phyloP scores from a whole-genome alignment of 305 asterid genomes.

The Withania somnifera region DNA sequence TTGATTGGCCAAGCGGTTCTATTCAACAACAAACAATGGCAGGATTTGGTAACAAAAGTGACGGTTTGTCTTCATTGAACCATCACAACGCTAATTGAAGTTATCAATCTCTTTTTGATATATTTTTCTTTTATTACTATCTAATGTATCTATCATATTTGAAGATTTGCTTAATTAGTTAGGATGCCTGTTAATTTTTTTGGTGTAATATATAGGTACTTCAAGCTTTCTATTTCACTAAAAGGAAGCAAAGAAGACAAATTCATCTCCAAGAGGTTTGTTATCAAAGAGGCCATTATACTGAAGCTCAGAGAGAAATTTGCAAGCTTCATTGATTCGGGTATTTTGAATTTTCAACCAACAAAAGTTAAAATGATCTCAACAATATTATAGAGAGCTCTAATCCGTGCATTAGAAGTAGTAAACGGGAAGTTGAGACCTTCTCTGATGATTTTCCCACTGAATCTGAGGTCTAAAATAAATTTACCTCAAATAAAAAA shows the following conservation, averaged over 20 bases:
- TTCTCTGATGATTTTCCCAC: neutral
- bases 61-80: too few relatives aligned
- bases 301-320: neutral
- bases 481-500: neutral
- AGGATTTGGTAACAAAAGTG: too few relatives aligned
- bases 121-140: too few relatives aligned
- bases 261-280: constrained; percentile 3
- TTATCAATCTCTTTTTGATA: too few relatives aligned
- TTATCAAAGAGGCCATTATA: neutral
- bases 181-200: too few relatives aligned
- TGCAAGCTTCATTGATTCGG: neutral
- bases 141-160: too few relatives aligned
- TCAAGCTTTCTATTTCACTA: neutral
- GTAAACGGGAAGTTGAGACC: neutral
- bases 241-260: neutral
- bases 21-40: too few relatives aligned
- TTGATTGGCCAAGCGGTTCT: too few relatives aligned
- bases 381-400: neutral
- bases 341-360: constrained; percentile 1
- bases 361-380: constrained; percentile 23
- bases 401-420: neutral
- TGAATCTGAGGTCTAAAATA: neutral
- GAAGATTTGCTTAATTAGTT: too few relatives aligned
- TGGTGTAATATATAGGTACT: too few relatives aligned
- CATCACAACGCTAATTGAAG: too few relatives aligned